Conservation (phyloP, 2,329 filamentous ascomycete species). For the Fusarium dlaminii region DNA sequence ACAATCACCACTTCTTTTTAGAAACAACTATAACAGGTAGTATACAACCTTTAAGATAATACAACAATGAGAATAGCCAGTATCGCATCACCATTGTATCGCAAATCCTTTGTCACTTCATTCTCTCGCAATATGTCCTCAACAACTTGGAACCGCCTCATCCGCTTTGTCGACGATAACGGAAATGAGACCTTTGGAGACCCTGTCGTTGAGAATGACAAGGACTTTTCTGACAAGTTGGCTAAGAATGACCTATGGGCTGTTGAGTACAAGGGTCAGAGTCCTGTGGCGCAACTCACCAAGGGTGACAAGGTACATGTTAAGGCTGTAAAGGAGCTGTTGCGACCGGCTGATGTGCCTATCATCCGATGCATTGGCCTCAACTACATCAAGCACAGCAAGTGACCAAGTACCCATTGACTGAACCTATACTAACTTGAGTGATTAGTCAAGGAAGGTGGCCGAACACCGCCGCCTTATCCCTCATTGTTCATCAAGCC, state of each 20-base stretch:
- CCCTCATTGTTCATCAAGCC: conserved; percentile 63
- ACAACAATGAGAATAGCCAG: not conserved
- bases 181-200: conserved; percentile 49
- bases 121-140: conserved; percentile 35
- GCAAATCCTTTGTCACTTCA: too few relatives aligned
- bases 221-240: conserved; percentile 39
- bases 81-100: not conserved
- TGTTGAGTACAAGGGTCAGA: conserved; percentile 44
- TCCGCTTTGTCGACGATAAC: conserved; percentile 49
- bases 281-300: conserved; percentile 34
- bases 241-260: conserved; percentile 43
- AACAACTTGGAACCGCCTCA: conserved; percentile 44
- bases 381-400: conserved; percentile 51
- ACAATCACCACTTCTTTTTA: not conserved
- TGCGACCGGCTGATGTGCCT: conserved; percentile 46
- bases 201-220: conserved; percentile 39
- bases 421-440: fast-evolving
- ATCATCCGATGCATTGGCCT: conserved; percentile 50
- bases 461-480: conserved; percentile 59
- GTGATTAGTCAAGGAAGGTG: conserved; percentile 60
- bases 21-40: conserved; percentile 3
- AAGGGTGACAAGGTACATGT: conserved; percentile 45
- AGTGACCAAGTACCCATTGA: not conserved
- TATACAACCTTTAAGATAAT: not conserved
- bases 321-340: conserved; percentile 44